Conservation (phyloP, 306 rosid species). For the Glycine latifolia region DNA sequence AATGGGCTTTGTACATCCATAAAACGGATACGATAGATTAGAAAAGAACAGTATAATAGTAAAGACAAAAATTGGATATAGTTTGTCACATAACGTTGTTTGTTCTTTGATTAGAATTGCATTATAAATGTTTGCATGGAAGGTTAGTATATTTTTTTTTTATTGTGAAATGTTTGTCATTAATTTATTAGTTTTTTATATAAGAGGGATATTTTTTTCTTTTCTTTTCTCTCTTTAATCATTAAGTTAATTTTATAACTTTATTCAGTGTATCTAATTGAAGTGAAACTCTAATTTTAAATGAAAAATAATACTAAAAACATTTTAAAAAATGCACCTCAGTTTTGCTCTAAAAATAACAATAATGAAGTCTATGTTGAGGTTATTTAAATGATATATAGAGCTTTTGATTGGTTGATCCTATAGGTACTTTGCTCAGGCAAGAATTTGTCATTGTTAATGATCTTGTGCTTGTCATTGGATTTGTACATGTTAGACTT, state of each 20-base stretch:
- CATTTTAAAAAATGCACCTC: neutral
- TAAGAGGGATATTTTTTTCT: too few species aligned
- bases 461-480: neutral
- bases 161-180: too few species aligned
- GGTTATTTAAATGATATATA: neutral
- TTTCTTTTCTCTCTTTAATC: too few species aligned
- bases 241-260: too few species aligned
- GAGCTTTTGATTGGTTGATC: neutral
- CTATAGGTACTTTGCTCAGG: neutral
- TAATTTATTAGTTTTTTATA: too few species aligned
- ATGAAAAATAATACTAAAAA: neutral
- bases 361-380: neutral
- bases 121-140: too few species aligned
- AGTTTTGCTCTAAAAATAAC: neutral
- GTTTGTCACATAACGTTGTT: neutral
- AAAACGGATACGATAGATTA: too few species aligned
- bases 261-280: neutral
- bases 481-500: neutral
- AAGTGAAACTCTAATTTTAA: neutral
- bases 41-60: too few species aligned
- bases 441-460: neutral
- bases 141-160: too few species aligned
- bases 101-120: too few species aligned
- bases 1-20: too few species aligned
- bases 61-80: too few species aligned